phyloP scores from a whole-genome alignment of 2,329 filamentous ascomycete genomes.

The Chaetomiaceae sp. region DNA sequence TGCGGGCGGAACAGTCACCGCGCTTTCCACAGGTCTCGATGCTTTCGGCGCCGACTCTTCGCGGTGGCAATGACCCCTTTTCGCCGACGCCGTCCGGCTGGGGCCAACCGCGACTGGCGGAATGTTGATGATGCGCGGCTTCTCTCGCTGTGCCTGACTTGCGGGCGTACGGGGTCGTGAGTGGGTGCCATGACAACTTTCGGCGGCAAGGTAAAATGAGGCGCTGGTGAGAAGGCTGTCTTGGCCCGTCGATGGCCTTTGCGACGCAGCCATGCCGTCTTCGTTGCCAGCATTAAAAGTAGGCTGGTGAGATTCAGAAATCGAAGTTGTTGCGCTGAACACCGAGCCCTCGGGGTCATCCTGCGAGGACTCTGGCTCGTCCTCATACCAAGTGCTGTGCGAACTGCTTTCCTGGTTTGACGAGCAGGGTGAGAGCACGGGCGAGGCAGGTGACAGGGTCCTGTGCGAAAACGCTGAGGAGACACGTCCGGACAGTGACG shows the following conservation, averaged over 20 bases:
- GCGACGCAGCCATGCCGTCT: neutral
- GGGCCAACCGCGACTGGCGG: constrained; percentile 14
- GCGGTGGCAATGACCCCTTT: neutral
- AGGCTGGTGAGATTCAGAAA: constrained; percentile 7
- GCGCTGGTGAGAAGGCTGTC: neutral
- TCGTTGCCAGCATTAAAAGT: neutral
- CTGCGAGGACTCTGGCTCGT: constrained; percentile 12
- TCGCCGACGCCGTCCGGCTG: constrained; percentile 16
- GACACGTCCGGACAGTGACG: constrained; percentile 35
- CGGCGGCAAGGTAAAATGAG: neutral
- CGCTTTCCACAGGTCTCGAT: neutral
- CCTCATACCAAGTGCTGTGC: constrained; percentile 23
- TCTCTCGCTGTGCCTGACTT: constrained; percentile 9
- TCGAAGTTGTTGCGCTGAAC: constrained; percentile 2
- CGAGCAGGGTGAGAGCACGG: constrained; percentile 8
- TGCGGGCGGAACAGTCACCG: neutral
- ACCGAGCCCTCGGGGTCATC: neutral
- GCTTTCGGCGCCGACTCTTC: neutral
- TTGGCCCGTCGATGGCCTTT: neutral
- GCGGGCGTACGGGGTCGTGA: constrained; percentile 16
- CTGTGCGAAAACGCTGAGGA: constrained; percentile 27
- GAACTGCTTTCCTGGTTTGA: constrained; percentile 4
- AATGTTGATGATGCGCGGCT: constrained; percentile 23
- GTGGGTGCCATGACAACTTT: neutral
- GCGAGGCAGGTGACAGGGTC: constrained; percentile 12